phyloP scores from a whole-genome alignment of 1,139 yeast genomes.

The Kodamaea alishanica region DNA sequence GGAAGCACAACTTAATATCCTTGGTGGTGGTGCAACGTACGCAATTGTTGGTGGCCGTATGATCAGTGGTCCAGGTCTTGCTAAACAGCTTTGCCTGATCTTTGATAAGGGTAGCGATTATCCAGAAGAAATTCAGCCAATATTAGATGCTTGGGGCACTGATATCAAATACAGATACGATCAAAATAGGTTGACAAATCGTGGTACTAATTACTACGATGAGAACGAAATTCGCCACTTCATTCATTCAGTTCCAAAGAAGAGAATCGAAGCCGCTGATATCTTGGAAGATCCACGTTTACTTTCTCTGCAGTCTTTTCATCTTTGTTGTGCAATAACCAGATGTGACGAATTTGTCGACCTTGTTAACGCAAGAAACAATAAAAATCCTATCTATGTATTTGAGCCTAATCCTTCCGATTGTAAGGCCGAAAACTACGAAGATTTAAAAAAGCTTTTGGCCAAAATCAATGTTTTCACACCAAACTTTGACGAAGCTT shows the following conservation, averaged over 20 bases:
- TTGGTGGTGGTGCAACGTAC: constrained; percentile 91
- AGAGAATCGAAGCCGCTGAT: constrained; percentile 61
- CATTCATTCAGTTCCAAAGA: constrained; percentile 52
- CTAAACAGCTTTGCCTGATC: constrained; percentile 55
- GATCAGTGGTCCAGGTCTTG: constrained; percentile 34
- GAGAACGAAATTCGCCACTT: constrained; percentile 55
- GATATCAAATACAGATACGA: constrained; percentile 56
- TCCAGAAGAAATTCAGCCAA: constrained; percentile 46
- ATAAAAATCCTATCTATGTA: constrained; percentile 41
- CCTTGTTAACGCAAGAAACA: constrained; percentile 20
- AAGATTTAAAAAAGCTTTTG: constrained; percentile 38
- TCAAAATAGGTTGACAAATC: constrained; percentile 56
- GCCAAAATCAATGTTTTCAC: constrained; percentile 58
- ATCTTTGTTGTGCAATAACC: constrained; percentile 70
- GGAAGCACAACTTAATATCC: constrained; percentile 47
- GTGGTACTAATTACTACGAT: constrained; percentile 77
- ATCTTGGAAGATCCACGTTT: constrained; percentile 37
- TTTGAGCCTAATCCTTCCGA: constrained; percentile 90
- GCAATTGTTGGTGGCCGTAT: constrained; percentile 76
- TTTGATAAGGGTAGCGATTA: constrained; percentile 80
- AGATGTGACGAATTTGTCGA: constrained; percentile 50
- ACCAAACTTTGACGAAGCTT: constrained; percentile 85
- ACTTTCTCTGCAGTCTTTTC: constrained; percentile 49
- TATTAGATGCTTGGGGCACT: constrained; percentile 58
- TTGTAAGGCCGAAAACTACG: constrained; percentile 51